A percentile compares a stretch with the other conserved stretches of the same genome.
phyloP scores from a whole-genome alignment of 257 asterid genomes.

The Solanum chaucha region DNA sequence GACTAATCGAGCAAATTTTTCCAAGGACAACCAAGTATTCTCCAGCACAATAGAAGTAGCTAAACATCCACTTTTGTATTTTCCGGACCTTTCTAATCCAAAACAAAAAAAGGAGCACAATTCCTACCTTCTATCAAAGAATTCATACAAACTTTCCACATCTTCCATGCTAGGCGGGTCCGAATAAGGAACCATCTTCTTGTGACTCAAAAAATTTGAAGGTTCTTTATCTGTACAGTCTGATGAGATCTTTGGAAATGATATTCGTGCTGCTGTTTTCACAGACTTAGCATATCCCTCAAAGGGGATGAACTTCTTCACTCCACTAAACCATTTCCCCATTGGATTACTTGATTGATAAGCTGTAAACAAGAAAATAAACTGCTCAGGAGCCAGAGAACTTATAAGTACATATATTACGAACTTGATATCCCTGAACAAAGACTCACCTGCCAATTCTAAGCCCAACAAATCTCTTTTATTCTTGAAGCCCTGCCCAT shows the following conservation, averaged over 20 bases:
- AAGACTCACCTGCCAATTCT: slow-evolving; percentile 26
- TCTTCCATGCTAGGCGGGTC: slow-evolving; percentile 67
- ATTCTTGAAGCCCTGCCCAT: slow-evolving; percentile 31
- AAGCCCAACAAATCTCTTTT: slow-evolving; percentile 27
- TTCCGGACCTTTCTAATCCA: not conserved
- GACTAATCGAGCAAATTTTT: not conserved
- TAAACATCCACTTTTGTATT: not conserved
- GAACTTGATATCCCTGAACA: not conserved
- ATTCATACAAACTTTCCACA: slow-evolving; percentile 39
- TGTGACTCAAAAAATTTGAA: slow-evolving; percentile 44
- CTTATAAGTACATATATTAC: not conserved
- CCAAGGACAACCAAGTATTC: not conserved
- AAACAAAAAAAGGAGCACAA: not conserved
- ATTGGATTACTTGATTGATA: slow-evolving; percentile 16
- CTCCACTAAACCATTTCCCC: slow-evolving; percentile 13
- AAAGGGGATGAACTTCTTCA: slow-evolving; percentile 22
- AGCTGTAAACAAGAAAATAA: slow-evolving; percentile 10
- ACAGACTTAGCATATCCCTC: slow-evolving; percentile 35
- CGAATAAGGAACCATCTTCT: slow-evolving; percentile 58
- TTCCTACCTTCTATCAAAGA: slow-evolving; percentile 70
- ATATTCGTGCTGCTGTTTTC: slow-evolving; percentile 34
- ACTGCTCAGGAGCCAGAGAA: not conserved
- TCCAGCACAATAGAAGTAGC: not conserved
- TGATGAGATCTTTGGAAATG: slow-evolving; percentile 57
- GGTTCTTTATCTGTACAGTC: slow-evolving; percentile 40